These are phyloP conservation scores for Thalassiosira livingstoniorum DNA, from an alignment of 352 stramenopile genomes.

Conservation along the genomic window DNA sequence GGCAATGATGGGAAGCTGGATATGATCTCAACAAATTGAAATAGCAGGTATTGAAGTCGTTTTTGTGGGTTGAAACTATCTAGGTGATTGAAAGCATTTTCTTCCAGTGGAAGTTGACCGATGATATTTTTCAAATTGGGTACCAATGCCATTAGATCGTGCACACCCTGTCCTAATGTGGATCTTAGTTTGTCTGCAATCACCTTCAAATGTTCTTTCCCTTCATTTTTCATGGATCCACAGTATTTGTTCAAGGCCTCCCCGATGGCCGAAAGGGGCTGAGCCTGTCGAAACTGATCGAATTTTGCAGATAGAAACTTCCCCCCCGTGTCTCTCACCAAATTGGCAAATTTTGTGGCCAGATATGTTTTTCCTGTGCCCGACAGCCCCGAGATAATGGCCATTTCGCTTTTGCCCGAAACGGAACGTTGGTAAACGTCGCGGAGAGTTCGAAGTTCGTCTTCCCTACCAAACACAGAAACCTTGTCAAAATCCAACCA, in stretches of 20 bases:
- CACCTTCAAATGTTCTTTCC: background rate
- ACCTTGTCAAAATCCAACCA: conserved; percentile 30
- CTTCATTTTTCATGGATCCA: conserved; percentile 11
- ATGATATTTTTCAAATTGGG: conserved; percentile 46
- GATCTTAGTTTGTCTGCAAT: conserved; percentile 29
- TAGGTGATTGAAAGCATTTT: conserved; percentile 1
- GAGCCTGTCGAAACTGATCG: conserved; percentile 43
- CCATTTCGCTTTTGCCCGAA: conserved; percentile 26
- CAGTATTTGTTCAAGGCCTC: conserved; percentile 59
- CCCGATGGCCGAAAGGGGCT: conserved; percentile 40
- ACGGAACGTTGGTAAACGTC: conserved; percentile 30
- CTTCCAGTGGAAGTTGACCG: background rate
- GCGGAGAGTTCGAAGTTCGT: conserved; percentile 29
- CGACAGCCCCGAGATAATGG: conserved; percentile 30
- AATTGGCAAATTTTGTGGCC: conserved; percentile 21
- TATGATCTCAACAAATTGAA: conserved; percentile 23
- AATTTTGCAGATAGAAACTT: conserved; percentile 53
- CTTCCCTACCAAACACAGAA: conserved; percentile 35
- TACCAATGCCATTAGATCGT: too few species aligned
- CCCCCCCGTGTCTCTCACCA: conserved; percentile 21
- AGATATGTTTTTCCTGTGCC: conserved; percentile 35
- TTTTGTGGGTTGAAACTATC: conserved; percentile 15
- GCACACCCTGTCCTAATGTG: conserved; percentile 28
- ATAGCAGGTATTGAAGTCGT: conserved; percentile 19
- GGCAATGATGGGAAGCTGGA: background rate